Conservation (phyloP, 768 basidiomycete species). For the Clathrus columnatus region DNA sequence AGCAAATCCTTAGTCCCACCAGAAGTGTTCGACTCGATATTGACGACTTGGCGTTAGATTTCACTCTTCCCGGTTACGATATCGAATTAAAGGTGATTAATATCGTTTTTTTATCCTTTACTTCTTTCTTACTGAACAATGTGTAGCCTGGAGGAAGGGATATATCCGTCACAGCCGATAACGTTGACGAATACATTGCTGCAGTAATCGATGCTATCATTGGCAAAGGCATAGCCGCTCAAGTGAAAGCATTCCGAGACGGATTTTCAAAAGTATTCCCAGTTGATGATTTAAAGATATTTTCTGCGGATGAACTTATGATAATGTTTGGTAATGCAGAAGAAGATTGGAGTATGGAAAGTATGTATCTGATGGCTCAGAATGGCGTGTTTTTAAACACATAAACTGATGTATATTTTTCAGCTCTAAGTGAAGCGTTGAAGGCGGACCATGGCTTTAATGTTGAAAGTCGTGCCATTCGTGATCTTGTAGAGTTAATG, state of each 20-base stretch:
- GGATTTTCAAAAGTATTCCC: slow-evolving; percentile 97
- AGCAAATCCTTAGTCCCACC: slow-evolving; percentile 19
- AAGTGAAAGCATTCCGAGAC: slow-evolving; percentile 86
- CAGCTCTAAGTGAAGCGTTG: slow-evolving; percentile 80
- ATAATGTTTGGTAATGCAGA: slow-evolving; percentile 94
- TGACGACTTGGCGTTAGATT: slow-evolving; percentile 89
- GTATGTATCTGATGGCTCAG: slow-evolving; percentile 44
- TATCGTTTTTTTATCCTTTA: slow-evolving; percentile 5
- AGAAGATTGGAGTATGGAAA: slow-evolving; percentile 94
- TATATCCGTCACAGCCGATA: slow-evolving; percentile 73
- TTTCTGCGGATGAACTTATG: slow-evolving; percentile 90
- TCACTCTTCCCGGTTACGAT: slow-evolving; percentile 93
- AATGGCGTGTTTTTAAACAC: too few species aligned
- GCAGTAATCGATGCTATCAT: slow-evolving; percentile 84
- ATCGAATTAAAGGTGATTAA: slow-evolving; percentile 74
- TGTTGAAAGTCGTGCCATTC: slow-evolving; percentile 85
- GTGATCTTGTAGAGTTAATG: slow-evolving; percentile 82
- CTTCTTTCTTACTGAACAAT: not conserved
- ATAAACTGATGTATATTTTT: slow-evolving; percentile 14
- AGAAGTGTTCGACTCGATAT: slow-evolving; percentile 57
- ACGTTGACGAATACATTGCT: slow-evolving; percentile 84
- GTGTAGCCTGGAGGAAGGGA: slow-evolving; percentile 68
- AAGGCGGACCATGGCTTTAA: slow-evolving; percentile 99
- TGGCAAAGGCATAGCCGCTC: slow-evolving; percentile 64
- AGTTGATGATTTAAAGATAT: slow-evolving; percentile 80